Evolutionary conservation across 2,329 filamentous ascomycete species (phyloP).

Genomic region (Ceratocystis alfenasii): DNA sequence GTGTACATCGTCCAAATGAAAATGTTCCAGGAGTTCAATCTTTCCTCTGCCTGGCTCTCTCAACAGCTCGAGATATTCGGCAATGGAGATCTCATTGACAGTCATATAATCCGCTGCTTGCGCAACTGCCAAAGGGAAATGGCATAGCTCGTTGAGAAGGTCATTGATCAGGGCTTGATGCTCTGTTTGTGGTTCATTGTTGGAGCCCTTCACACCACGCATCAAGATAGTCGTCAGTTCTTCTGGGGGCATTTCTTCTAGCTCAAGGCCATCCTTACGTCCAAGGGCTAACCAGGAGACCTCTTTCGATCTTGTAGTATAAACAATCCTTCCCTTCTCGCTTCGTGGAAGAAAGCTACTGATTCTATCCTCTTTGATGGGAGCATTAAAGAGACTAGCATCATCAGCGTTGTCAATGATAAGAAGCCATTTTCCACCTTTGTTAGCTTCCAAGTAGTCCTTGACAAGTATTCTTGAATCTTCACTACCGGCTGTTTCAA

Average conservation of each 20-base stretch:
- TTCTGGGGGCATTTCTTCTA: background rate
- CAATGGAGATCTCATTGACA: background rate
- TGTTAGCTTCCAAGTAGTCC: constrained; percentile 22
- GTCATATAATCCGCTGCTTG: constrained; percentile 23
- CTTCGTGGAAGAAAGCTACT: constrained; percentile 27
- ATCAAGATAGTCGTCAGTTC: background rate
- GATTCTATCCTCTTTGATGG: background rate
- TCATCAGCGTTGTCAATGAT: constrained; percentile 26
- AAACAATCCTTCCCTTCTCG: constrained; percentile 10
- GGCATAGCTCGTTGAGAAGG: background rate
- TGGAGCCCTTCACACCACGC: no score
- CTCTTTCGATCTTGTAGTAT: constrained; percentile 12
- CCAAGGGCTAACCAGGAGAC: background rate
- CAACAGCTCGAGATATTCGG: background rate
- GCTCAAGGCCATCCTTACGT: no score
- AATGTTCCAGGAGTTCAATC: background rate
- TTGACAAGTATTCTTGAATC: constrained; percentile 20
- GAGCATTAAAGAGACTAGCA: background rate
- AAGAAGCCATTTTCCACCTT: constrained; percentile 25
- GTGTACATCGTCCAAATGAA: no score
- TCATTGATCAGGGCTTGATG: background rate
- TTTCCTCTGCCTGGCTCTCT: background rate
- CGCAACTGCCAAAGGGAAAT: constrained; percentile 23
- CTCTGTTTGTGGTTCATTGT: no score
- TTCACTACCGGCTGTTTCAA: background rate